Conservation (phyloP, 805 yeast genomes). For the Candida taoyuanica region DNA sequence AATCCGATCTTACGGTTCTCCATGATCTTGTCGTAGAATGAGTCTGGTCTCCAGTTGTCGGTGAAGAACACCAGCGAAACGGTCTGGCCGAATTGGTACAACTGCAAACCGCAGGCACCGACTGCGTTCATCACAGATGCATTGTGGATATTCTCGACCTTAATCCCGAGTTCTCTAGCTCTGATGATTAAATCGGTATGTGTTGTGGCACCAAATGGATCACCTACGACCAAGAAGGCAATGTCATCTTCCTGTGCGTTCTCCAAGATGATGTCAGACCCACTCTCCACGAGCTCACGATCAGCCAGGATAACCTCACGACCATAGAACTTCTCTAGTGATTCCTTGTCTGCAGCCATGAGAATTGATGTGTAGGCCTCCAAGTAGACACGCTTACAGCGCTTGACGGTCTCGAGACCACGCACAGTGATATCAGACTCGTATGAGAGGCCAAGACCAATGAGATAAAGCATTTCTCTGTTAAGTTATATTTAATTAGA, state of each 20-base stretch:
- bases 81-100: constrained; percentile 94
- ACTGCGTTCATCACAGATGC: constrained; percentile 98
- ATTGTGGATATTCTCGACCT: constrained; percentile 82
- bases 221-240: constrained; percentile 96
- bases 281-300: constrained; percentile 88
- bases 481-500: too few relatives aligned
- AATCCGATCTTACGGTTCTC: constrained; percentile 89
- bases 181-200: constrained; percentile 91
- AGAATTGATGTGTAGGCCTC: constrained; percentile 94
- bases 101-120: constrained; percentile 95
- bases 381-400: constrained; percentile 84
- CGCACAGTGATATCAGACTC: constrained; percentile 90
- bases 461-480: constrained; percentile 69
- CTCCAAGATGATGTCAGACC: constrained; percentile 75
- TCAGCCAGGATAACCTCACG: constrained; percentile 84
- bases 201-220: constrained; percentile 97
- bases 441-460: constrained; percentile 89
- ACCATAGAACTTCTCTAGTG: constrained; percentile 81
- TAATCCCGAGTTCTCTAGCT: constrained; percentile 79
- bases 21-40: constrained; percentile 82
- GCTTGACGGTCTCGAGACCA: constrained; percentile 79
- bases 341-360: constrained; percentile 81
- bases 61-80: constrained; percentile 96
- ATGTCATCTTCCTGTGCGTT: constrained; percentile 78
- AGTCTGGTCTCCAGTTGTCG: constrained; percentile 93